Evolutionary conservation across 2,329 filamentous ascomycete genomes (phyloP).

Genomic region (Cryphonectria naterciae): DNA sequence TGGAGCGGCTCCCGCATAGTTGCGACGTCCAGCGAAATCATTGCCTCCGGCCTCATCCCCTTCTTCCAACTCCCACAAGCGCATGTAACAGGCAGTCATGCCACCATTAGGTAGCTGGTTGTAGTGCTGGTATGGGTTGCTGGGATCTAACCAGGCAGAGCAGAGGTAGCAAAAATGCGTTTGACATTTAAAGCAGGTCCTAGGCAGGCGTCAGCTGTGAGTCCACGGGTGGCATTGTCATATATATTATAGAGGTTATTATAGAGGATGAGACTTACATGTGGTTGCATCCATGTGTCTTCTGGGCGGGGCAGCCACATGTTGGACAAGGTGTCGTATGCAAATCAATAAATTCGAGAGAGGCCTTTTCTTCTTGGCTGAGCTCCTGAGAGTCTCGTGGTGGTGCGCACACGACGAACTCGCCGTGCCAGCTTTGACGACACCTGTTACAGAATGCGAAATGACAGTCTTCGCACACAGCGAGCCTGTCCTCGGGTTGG

Average conservation of each 20-base stretch:
- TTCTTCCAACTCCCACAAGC: constrained; percentile 86
- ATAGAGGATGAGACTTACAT: constrained; percentile 55
- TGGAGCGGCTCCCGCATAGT: neutral
- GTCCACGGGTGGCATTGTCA: neutral
- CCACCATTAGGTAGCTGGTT: constrained; percentile 63
- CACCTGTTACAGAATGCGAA: constrained; percentile 84
- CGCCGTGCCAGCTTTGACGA: constrained; percentile 86
- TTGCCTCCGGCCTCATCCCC: constrained; percentile 60
- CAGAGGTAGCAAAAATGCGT: constrained; percentile 97
- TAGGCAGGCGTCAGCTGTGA: constrained; percentile 13
- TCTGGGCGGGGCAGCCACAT: constrained; percentile 82
- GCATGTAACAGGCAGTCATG: constrained; percentile 74
- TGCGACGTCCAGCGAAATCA: constrained; percentile 45
- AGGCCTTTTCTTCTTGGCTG: constrained; percentile 82
- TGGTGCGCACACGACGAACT: constrained; percentile 71
- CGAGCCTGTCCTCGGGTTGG: constrained; percentile 66
- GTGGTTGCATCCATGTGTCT: constrained; percentile 93
- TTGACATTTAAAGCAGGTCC: constrained; percentile 80
- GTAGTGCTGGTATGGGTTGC: constrained; percentile 88
- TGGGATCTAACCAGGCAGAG: constrained; percentile 78
- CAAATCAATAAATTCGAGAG: constrained; percentile 77
- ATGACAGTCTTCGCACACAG: constrained; percentile 85
- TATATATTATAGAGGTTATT: too few relatives aligned
- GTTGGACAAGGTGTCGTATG: constrained; percentile 90
- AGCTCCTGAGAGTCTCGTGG: constrained; percentile 71